Conservation (phyloP, 768 basidiomycete genomes). For the Fomitopsis serialis region DNA sequence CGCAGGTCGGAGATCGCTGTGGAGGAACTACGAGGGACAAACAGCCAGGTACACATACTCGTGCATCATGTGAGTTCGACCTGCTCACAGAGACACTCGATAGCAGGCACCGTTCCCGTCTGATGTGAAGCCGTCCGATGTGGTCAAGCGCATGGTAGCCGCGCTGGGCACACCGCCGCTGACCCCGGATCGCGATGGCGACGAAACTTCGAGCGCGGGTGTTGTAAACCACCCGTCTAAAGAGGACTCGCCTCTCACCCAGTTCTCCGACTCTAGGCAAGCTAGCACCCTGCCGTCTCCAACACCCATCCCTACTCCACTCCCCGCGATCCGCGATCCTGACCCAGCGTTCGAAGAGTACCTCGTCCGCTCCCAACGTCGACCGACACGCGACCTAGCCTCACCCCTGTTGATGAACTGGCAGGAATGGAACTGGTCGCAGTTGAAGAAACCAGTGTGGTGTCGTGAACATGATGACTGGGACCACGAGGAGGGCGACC, state of each 20-base stretch:
- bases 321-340: constrained; percentile 20
- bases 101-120: neutral
- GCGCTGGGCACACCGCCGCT: constrained; percentile 1
- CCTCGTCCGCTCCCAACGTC: constrained; percentile 20
- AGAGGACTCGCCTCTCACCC: neutral
- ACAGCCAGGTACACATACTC: constrained; percentile 1
- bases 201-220: neutral
- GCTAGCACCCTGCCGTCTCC: constrained; percentile 7
- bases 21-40: constrained; percentile 5
- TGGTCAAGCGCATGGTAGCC: neutral
- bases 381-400: constrained; percentile 16
- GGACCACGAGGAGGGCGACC: neutral
- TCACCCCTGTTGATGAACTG: constrained; percentile 17
- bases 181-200: neutral
- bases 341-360: constrained; percentile 21
- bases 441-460: constrained; percentile 30
- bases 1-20: constrained; percentile 33
- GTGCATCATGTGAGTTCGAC: neutral
- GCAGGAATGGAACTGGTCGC: constrained; percentile 42
- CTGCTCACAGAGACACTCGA: constrained; percentile 1
- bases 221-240: neutral
- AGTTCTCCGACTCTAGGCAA: neutral
- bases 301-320: constrained; percentile 21
- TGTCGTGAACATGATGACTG: neutral
- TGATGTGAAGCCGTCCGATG: constrained; percentile 2